Percentiles rank a stretch among this genome's conserved stretches.
Evolutionary conservation across 495 filamentous ascomycete genomes (phyloP).

Genomic region (Achaetomiella virescens): DNA sequence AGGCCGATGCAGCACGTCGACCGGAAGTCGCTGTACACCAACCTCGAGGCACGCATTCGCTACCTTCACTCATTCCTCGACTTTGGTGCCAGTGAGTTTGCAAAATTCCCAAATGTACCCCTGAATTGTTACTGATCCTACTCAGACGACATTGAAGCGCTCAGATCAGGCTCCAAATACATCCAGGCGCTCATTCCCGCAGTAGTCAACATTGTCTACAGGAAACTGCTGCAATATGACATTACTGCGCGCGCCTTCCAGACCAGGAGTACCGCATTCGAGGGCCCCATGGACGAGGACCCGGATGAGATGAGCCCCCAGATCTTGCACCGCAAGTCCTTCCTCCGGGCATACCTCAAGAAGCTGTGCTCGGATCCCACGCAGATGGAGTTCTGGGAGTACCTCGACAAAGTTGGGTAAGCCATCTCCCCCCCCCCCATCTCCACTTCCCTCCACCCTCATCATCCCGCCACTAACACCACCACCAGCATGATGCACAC

Average conservation of each 20-base stretch:
- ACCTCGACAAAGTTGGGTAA: constrained; percentile 66
- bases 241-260: constrained; percentile 69
- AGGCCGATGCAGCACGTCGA: constrained; percentile 54
- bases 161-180: constrained; percentile 59
- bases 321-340: constrained; percentile 70
- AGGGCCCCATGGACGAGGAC: constrained; percentile 54
- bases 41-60: constrained; percentile 58
- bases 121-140: neutral
- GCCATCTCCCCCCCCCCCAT: constrained; percentile 19
- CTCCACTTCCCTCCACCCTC: neutral
- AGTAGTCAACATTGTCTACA: constrained; percentile 70
- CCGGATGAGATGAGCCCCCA: constrained; percentile 60
- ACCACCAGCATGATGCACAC: constrained; percentile 54
- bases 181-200: constrained; percentile 69
- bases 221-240: constrained; percentile 65
- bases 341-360: constrained; percentile 62
- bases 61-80: constrained; percentile 70
- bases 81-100: constrained; percentile 56
- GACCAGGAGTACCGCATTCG: constrained; percentile 58
- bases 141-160: constrained; percentile 61
- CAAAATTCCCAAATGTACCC: neutral
- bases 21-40: constrained; percentile 62
- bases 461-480: constrained; percentile 30
- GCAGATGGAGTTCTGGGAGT: constrained; percentile 71
- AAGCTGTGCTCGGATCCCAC: constrained; percentile 65